Evolutionary conservation across 2,329 filamentous ascomycete genomes (phyloP).

Genomic region (Albophoma yamanashiensis): DNA sequence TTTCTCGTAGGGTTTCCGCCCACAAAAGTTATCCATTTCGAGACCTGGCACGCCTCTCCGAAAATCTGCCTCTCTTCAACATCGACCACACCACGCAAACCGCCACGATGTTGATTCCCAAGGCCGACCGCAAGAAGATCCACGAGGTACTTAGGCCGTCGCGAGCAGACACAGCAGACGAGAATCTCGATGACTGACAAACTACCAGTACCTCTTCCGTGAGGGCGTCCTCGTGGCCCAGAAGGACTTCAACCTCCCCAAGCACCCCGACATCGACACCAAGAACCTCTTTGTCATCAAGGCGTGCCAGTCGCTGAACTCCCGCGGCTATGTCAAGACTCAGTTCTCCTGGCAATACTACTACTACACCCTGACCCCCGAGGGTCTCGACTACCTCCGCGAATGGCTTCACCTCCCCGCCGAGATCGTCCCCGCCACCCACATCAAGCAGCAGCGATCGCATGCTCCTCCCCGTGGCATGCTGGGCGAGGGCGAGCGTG

Average conservation of each 20-base stretch:
- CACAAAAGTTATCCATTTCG: conserved; percentile 36
- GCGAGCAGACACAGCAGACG: background rate
- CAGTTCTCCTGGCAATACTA: conserved; percentile 99
- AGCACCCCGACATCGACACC: conserved; percentile 97
- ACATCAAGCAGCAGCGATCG: conserved; percentile 99
- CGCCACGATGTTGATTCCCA: conserved; percentile 92
- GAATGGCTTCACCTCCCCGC: conserved; percentile 99
- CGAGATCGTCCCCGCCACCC: conserved; percentile 98
- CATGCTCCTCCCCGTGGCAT: conserved; percentile 97
- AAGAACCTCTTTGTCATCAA: conserved; percentile 99
- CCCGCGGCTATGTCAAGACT: conserved; percentile 98
- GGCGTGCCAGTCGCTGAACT: conserved; percentile 96
- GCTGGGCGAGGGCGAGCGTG: conserved; percentile 78
- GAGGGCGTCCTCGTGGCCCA: conserved; percentile 90
- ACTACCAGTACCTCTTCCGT: conserved; percentile 80
- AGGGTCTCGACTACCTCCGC: conserved; percentile 99
- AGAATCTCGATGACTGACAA: conserved; percentile 10
- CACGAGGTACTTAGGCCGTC: conserved; percentile 53
- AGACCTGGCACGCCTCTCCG: conserved; percentile 24
- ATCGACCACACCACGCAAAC: conserved; percentile 37
- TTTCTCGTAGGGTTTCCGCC: conserved; percentile 30
- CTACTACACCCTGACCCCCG: conserved; percentile 99
- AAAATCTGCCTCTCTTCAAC: conserved; percentile 34
- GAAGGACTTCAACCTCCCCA: conserved; percentile 98
- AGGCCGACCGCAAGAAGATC: conserved; percentile 99